Evolutionary conservation across 495 filamentous ascomycete genomes (phyloP).

Genomic region (Rhypophila decipiens): DNA sequence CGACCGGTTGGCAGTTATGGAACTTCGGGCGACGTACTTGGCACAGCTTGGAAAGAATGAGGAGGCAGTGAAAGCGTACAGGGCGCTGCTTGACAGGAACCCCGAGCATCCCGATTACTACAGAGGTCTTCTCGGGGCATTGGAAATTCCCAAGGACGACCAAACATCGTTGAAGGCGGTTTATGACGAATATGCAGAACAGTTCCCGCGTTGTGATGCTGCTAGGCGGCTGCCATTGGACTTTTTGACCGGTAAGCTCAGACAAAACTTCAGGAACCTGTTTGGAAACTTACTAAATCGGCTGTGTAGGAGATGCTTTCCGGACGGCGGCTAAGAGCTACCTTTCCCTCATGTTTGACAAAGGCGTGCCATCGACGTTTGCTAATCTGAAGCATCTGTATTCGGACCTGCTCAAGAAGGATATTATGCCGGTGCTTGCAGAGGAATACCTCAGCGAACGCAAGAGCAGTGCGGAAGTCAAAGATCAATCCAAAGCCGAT

Average conservation of each 20-base stretch:
- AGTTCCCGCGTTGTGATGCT: conserved; percentile 77
- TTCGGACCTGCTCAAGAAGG: conserved; percentile 65
- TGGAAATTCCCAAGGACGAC: conserved; percentile 58
- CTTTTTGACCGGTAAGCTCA: conserved; percentile 64
- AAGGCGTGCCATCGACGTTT: conserved; percentile 94
- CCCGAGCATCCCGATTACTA: conserved; percentile 84
- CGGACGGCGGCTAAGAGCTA: conserved; percentile 72
- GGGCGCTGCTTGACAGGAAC: conserved; percentile 75
- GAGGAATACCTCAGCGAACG: conserved; percentile 65
- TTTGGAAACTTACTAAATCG: conserved; percentile 7
- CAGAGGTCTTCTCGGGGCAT: conserved; percentile 59
- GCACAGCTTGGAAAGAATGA: conserved; percentile 67
- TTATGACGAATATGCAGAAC: conserved; percentile 75
- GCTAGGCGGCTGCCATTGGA: conserved; percentile 81
- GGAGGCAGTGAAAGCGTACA: conserved; percentile 78
- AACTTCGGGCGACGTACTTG: conserved; percentile 80
- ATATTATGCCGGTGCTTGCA: conserved; percentile 66
- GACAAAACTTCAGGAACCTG: neutral
- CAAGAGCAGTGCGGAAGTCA: conserved; percentile 34
- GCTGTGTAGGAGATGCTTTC: conserved; percentile 65
- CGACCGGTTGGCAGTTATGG: conserved; percentile 84
- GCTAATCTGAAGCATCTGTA: conserved; percentile 94
- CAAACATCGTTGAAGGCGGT: conserved; percentile 56
- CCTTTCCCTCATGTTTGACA: conserved; percentile 78
- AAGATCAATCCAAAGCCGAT: conserved; percentile 43